A percentile compares a stretch with the other conserved stretches of the same genome.
Evolutionary conservation across 2,329 filamentous ascomycete species (phyloP).

Genomic region (Fusarium concolor): DNA sequence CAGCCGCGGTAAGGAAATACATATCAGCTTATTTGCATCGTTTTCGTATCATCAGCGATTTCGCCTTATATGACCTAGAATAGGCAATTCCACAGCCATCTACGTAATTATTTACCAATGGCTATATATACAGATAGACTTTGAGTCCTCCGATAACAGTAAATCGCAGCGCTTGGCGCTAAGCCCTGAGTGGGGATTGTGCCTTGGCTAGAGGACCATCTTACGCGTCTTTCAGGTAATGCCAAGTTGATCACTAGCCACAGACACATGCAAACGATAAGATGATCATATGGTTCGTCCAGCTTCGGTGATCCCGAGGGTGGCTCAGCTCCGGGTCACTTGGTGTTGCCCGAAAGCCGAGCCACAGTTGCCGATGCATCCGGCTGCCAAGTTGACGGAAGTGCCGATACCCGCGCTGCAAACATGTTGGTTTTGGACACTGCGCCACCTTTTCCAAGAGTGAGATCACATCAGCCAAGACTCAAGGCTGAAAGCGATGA

Average conservation of each 20-base stretch:
- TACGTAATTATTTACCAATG: background rate
- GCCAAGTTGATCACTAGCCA: constrained; percentile 35
- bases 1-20: background rate
- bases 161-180: background rate
- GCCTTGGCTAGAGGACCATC: constrained; percentile 2
- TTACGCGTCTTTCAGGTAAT: constrained; percentile 19
- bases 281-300: background rate
- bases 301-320: constrained; percentile 14
- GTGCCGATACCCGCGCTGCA: constrained; percentile 26
- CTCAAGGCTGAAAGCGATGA: constrained; percentile 14
- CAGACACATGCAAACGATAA: constrained; percentile 5
- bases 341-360: constrained; percentile 8
- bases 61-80: too few relatives aligned
- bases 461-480: constrained; percentile 40
- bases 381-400: constrained; percentile 34
- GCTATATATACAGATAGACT: background rate
- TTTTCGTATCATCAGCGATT: too few relatives aligned
- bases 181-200: background rate
- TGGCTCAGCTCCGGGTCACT: constrained; percentile 5
- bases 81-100: background rate
- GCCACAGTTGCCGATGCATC: constrained; percentile 39
- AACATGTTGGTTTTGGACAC: background rate
- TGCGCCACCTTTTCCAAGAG: constrained; percentile 32
- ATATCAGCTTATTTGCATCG: background rate
- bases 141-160: background rate